Base-by-base conservation (phyloP, 2,329 filamentous ascomycete genomes). In the Calonectria pauciramosa region DNA sequence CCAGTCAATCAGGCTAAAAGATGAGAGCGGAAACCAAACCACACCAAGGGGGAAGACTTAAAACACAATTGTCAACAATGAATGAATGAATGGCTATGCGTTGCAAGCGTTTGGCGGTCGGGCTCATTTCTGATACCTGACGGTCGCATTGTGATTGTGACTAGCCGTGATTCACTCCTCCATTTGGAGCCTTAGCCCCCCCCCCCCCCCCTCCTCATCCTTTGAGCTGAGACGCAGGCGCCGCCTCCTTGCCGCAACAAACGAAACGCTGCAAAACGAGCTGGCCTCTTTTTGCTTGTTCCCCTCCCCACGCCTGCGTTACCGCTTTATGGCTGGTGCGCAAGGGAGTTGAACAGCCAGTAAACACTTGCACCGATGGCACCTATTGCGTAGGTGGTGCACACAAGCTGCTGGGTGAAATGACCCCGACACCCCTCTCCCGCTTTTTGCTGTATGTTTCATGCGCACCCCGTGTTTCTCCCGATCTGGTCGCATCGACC, bases 71-170 rank as follows among this genome's bases (percentile, higher is more conserved):
- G 30, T n/a, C n/a, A 47, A 47, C 26, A 30, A 32, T 30, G 14
- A 44, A 20, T 38, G 14, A n/a, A 30, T 13, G 38, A 38, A 60
- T 34, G 59, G 59, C 23, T 32, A 30, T 60, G n/a, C 16, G 60
- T n/a, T 44, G n/a, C 32, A 20, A 60, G 30, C 34, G 11, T 60
- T 60, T 60, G 9, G 60, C 28, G 60, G 60, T 65, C 60, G 60
- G 60, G 36, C 60, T 47, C 60, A 65, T 65, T 65, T 65, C 60
- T 65, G 60, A 65, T 47, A 65, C 60, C 60, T 44, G 38, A 65
- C 60, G 16, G 60, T 47, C 60, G 41, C 38, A 65, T 65, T 44
- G 60, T 65, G 60, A 65, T 47, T 47, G 41, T 44, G 60, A 65
- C 41, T 44, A 34, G 60, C 47, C 26, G 38, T 65, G 60, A 47